A percentile compares a stretch with the other conserved stretches of the same genome.
Evolutionary conservation across 108 stramenopile genomes (phyloP).

Genomic region (Bacterosira constricta): DNA sequence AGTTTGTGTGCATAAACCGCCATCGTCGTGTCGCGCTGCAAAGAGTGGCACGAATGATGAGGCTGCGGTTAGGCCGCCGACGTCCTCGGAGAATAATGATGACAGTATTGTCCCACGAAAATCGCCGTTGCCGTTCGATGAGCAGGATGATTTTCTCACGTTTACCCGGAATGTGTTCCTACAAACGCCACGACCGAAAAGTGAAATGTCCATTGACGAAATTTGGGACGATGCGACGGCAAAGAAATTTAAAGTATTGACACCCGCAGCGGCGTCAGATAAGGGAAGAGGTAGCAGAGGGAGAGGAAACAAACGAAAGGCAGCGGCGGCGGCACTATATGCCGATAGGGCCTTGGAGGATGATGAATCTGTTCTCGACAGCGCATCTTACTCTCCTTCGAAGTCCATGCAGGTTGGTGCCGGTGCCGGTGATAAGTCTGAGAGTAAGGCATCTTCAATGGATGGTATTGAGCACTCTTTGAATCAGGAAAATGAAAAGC

Average conservation of each 20-base stretch:
- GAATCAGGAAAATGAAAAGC: neutral
- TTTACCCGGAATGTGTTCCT: conserved; percentile 43
- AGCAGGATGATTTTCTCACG: conserved; percentile 33
- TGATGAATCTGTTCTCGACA: neutral
- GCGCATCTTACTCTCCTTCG: neutral
- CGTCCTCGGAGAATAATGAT: neutral
- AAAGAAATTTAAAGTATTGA: conserved; percentile 18
- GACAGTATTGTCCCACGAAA: neutral
- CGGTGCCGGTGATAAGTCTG: conserved; percentile 3
- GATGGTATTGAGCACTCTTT: neutral
- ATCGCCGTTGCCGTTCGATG: neutral
- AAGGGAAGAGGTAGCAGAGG: conserved; percentile 3
- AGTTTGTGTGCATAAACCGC: conserved; percentile 37
- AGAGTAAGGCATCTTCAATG: neutral
- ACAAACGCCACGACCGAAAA: conserved; percentile 43
- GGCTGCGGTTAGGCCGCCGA: neutral
- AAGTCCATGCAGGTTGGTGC: neutral
- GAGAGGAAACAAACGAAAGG: conserved; percentile 34
- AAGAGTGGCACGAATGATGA: neutral
- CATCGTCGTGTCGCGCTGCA: too few species aligned
- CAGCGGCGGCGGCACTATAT: neutral
- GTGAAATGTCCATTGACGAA: conserved; percentile 32
- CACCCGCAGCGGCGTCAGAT: neutral
- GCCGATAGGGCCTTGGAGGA: conserved; percentile 2
- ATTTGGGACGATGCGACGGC: conserved; percentile 44